Evolutionary conservation across 2,329 filamentous ascomycete species (phyloP), one percentile per base, ranked within the genome.

Genomic region (Scedosporium aurantiacum): DNA sequence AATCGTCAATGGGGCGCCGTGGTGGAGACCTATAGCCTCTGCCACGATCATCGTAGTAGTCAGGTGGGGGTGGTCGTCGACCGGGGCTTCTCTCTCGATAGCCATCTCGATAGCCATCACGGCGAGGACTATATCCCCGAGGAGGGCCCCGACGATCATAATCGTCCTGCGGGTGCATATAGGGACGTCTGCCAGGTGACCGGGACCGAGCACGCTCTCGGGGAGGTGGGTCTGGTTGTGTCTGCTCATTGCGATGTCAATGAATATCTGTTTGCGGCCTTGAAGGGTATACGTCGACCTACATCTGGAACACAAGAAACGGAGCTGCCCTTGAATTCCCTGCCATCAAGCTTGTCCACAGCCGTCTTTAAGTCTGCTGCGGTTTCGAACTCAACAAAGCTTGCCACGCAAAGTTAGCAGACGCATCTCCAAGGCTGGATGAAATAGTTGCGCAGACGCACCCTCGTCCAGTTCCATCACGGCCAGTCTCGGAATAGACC

Each of bases 301-400:
- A 97, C 93, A 78, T 97, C 92, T 69, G 91, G 86, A 69, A 89
- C 79, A 76, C 94, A 99, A 67, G 83, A 87, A 67, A 99, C 93
- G 66, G 85, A 83, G 66, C 86, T 85, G 68, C 91, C 91, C 79
- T 97, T 97, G 76, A 97, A 97, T 70, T 96, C 91, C 72, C 86
- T 87, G 66, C 86, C 86, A 73, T 97, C 91, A 65, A 99, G 88
- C 76, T 97, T 97, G 74, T 97, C 91, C 62, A 97, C 90, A 60
- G 94, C 94, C 63, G 87, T 88, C 72, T 90, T 91, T 63, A 99
- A 79, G 71, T 99, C 94, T 67, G 85, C 87, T 63, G 89, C 89
- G 64, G 91, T 96, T 77, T 99, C 94, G 70, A 97, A 99, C 73
- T 99, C 94, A 72, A 99, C 93, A 74, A 97, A 97, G 70, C 93